These are phyloP conservation scores for Phaffia australis DNA, from an alignment of 768 basidiomycete species.

Conservation along the genomic window DNA sequence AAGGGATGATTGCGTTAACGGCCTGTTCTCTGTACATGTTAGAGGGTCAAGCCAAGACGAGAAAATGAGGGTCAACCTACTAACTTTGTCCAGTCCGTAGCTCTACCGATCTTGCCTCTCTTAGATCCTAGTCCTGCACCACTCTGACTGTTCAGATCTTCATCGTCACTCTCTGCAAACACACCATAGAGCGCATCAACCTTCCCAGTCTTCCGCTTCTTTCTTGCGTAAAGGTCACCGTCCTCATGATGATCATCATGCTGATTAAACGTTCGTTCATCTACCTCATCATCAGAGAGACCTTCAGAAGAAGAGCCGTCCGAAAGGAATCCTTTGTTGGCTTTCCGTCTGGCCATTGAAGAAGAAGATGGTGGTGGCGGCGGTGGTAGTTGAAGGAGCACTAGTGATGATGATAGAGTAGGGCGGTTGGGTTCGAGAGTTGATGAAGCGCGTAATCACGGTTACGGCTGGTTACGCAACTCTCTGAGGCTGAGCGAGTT, in stretches of 20 bases:
- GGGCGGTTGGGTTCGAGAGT: too few species aligned
- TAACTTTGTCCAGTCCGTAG: slow-evolving; percentile 21
- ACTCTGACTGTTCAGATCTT: slow-evolving; percentile 33
- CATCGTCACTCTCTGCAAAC: slow-evolving; percentile 56
- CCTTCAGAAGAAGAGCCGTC: slow-evolving; percentile 23
- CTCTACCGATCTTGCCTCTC: neutral
- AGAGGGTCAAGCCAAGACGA: neutral
- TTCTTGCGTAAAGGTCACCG: slow-evolving; percentile 43
- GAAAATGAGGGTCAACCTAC: neutral
- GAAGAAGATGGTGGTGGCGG: neutral
- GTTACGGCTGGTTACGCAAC: too few species aligned
- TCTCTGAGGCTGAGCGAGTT: too few species aligned
- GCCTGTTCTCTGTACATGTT: neutral
- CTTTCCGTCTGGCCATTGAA: slow-evolving; percentile 21
- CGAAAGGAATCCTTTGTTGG: slow-evolving; percentile 23
- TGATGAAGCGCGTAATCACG: too few species aligned
- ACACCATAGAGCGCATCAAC: slow-evolving; percentile 68
- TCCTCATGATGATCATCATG: slow-evolving; percentile 7
- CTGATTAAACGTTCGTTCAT: slow-evolving; percentile 1
- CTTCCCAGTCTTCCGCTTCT: slow-evolving; percentile 48
- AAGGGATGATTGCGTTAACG: neutral
- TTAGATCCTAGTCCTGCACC: neutral
- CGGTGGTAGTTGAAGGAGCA: too few species aligned
- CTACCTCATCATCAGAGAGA: slow-evolving; percentile 6
- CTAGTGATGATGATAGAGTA: too few species aligned